Evolutionary conservation across 2,329 filamentous ascomycete species (phyloP).

Genomic region (Alternaria conjuncta): DNA sequence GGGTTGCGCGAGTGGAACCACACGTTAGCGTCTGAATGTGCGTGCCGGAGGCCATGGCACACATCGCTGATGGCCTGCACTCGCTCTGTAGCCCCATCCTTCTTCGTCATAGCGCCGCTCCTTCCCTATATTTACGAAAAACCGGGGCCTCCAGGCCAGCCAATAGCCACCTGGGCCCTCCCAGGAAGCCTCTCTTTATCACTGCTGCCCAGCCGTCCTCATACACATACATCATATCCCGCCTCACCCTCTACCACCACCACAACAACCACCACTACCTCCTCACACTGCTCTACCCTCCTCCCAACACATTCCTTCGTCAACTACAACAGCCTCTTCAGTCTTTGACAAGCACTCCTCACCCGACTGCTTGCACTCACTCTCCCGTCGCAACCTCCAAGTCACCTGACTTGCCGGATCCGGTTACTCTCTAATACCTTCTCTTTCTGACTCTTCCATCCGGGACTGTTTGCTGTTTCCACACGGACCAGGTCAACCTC

Average conservation of each 20-base stretch:
- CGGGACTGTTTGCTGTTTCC: conserved; percentile 11
- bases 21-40: conserved; percentile 28
- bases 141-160: conserved; percentile 32
- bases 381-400: conserved; percentile 10
- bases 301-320: conserved; percentile 31
- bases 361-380: conserved; percentile 6
- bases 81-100: conserved; percentile 41
- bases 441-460: conserved; percentile 9
- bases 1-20: conserved; percentile 31
- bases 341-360: conserved; percentile 17
- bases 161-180: conserved; percentile 34
- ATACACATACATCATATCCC: conserved; percentile 48
- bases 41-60: conserved; percentile 33
- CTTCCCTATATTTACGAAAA: conserved; percentile 49
- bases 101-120: conserved; percentile 48
- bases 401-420: conserved; percentile 31
- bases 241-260: conserved; percentile 36
- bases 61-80: conserved; percentile 38
- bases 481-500: conserved; percentile 12
- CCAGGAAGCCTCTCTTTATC: conserved; percentile 36
- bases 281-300: conserved; percentile 22
- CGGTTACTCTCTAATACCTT: conserved; percentile 27
- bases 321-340: conserved; percentile 20
- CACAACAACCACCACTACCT: conserved; percentile 5
- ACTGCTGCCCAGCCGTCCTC: conserved; percentile 45